phyloP scores from a whole-genome alignment of 768 basidiomycete species.

The Termitomyces sp. region DNA sequence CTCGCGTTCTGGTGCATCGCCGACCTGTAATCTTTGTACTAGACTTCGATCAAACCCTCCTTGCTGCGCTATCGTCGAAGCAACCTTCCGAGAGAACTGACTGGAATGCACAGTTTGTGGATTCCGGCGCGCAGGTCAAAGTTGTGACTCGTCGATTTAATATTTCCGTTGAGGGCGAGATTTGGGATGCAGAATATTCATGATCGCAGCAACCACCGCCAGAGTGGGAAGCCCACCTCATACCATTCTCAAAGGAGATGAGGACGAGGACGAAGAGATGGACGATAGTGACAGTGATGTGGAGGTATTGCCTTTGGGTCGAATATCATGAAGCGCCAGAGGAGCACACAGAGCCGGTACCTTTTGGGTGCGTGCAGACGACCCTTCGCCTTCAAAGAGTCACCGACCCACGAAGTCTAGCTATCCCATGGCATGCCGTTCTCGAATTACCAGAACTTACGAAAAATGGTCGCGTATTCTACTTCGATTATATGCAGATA shows the following conservation, averaged over 20 bases:
- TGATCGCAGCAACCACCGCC: conserved; percentile 1
- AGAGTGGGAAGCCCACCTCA: conserved; percentile 7
- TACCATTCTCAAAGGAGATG: not conserved
- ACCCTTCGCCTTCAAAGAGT: not conserved
- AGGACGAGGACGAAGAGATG: not conserved
- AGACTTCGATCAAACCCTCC: conserved; percentile 8
- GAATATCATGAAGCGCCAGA: conserved; percentile 9
- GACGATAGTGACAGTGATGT: not conserved
- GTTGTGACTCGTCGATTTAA: conserved; percentile 4
- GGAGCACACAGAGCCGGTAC: not conserved
- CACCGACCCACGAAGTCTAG: not conserved
- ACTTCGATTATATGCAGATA: not conserved
- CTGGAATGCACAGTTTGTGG: not conserved
- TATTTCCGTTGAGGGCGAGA: not conserved
- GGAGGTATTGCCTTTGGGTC: not conserved
- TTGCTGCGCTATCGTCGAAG: not conserved
- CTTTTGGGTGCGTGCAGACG: not conserved
- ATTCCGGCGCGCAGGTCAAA: not conserved
- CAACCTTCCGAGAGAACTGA: not conserved
- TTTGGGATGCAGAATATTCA: conserved; percentile 1
- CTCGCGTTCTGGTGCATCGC: not conserved
- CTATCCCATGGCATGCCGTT: conserved; percentile 2
- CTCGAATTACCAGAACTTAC: not conserved
- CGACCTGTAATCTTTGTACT: not conserved
- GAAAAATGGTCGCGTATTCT: not conserved